Evolutionary conservation across 2,329 filamentous ascomycete species (phyloP), one percentile per base, ranked within the genome.

Genomic region (Aureobasidium sp.): DNA sequence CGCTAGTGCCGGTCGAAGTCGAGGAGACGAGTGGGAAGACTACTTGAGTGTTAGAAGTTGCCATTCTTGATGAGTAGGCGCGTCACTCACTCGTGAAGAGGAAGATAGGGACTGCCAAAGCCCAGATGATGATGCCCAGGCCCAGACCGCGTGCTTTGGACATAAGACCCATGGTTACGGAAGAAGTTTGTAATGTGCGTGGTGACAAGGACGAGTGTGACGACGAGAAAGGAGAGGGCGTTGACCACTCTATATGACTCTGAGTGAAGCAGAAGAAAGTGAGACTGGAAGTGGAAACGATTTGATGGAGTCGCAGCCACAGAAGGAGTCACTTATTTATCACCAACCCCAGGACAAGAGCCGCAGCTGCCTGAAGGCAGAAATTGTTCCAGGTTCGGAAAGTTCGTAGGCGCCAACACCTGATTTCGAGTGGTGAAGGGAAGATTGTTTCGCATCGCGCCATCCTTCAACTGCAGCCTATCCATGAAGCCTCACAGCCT

Each of bases 71-170:
- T 15, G 12, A 52, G n/a, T 17, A 48, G n/a, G 47, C 48, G 41
- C n/a, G 41, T 4, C 12, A 50, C 61, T 10, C 26, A 63, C 61
- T 36, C 20, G 64, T 65, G 55, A 65, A 63, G 50, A 64, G 59
- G 59, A 65, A 65, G 41, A 65, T 65, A 27, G 60, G 64, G 20
- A 63, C 50, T 36, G 62, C 41, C 26, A 65, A 47, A 50, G 62
- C 27, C 59, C 62, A 63, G 43, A 65, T 59, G 41, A 62, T 27
- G 13, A 64, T 17, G 24, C 61, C 61, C n/a, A 50, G 27, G 20
- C 61, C 56, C 26, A 65, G 24, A 20, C 59, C 59, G 27, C 59
- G 59, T 32, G 36, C 39, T 44, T 61, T 61, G 12, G 56, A 50
- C 46, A 50, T 59, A 29, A 57, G 32, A 57, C 53, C 32, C 53